Percentiles rank a stretch among this genome's conserved stretches.
phyloP scores from a whole-genome alignment of 2,329 filamentous ascomycete species.

The Aurifilum marmelostoma region DNA sequence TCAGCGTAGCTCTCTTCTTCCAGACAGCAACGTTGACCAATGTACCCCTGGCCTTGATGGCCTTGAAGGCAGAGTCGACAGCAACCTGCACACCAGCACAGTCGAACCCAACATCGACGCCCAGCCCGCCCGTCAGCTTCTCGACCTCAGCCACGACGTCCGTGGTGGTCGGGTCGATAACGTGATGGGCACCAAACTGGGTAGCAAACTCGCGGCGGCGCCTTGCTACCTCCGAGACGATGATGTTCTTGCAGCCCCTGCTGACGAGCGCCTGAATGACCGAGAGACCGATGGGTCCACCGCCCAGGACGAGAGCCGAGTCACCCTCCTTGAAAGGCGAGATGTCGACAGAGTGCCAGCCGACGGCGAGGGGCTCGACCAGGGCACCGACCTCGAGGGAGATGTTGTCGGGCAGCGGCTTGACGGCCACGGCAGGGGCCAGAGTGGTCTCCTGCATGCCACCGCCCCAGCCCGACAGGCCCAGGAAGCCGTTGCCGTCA shows the following conservation, averaged over 20 bases:
- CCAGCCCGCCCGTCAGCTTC: slow-evolving; percentile 30
- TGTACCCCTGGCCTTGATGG: slow-evolving; percentile 33
- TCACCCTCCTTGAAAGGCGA: slow-evolving; percentile 39
- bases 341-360: slow-evolving; percentile 60
- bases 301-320: slow-evolving; percentile 60
- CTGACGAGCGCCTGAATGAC: slow-evolving; percentile 62
- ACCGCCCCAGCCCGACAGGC: slow-evolving; percentile 49
- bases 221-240: slow-evolving; percentile 59
- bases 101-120: slow-evolving; percentile 33
- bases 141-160: slow-evolving; percentile 31
- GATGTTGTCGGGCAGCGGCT: slow-evolving; percentile 54
- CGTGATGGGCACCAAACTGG: slow-evolving; percentile 53
- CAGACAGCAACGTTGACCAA: slow-evolving; percentile 36
- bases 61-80: slow-evolving; percentile 31
- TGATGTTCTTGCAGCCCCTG: slow-evolving; percentile 55
- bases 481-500: slow-evolving; percentile 49
- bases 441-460: slow-evolving; percentile 58
- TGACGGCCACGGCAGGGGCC: slow-evolving; percentile 49
- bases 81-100: slow-evolving; percentile 33
- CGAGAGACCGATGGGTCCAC: slow-evolving; percentile 65
- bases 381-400: slow-evolving; percentile 59
- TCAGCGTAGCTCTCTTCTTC: slow-evolving; percentile 31
- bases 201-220: slow-evolving; percentile 54
- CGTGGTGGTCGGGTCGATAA: slow-evolving; percentile 27
- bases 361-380: slow-evolving; percentile 65